Evolutionary conservation across 176 grass and related monocot genomes (phyloP).

Genomic region (Aegilops speltoides): DNA sequence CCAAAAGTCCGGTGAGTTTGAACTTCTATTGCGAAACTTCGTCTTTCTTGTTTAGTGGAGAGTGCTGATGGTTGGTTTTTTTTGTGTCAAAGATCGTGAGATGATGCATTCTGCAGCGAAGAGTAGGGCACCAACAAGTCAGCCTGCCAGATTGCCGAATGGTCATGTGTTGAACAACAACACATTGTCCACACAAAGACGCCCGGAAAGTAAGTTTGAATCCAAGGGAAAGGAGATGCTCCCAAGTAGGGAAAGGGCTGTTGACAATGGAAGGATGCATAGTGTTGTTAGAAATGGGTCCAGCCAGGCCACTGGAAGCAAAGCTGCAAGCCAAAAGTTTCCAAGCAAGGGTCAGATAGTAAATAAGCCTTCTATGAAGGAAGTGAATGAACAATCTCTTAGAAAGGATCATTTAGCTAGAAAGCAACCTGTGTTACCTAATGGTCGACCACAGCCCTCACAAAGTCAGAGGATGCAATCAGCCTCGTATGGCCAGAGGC

Average conservation of each 20-base stretch:
- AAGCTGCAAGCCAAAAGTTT: conserved; percentile 43
- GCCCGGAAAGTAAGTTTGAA: conserved; percentile 37
- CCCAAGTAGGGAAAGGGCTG: conserved; percentile 27
- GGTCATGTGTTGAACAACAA: conserved; percentile 54
- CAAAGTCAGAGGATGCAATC: conserved; percentile 42
- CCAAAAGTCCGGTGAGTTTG: conserved; percentile 64
- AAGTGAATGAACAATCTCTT: conserved; percentile 36
- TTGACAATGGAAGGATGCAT: conserved; percentile 36
- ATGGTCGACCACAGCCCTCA: conserved; percentile 23
- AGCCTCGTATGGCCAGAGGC: conserved; percentile 38
- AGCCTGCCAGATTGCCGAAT: conserved; percentile 46
- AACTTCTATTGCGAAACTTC: not conserved
- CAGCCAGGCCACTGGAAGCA: conserved; percentile 37
- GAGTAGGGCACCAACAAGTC: conserved; percentile 34
- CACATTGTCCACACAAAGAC: conserved; percentile 34
- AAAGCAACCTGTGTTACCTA: conserved; percentile 33
- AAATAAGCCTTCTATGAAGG: conserved; percentile 57
- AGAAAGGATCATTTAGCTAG: conserved; percentile 33
- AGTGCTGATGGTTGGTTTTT: conserved; percentile 28
- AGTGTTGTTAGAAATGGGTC: conserved; percentile 45
- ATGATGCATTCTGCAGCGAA: conserved; percentile 36
- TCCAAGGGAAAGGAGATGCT: conserved; percentile 37
- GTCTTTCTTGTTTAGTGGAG: not conserved
- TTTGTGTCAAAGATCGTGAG: conserved; percentile 37
- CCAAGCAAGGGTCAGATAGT: conserved; percentile 25